Percentiles rank a stretch among this genome's conserved stretches.
Conservation (phyloP, 1,284 basidiomycete genomes). For the Porogramme epimiltina region DNA sequence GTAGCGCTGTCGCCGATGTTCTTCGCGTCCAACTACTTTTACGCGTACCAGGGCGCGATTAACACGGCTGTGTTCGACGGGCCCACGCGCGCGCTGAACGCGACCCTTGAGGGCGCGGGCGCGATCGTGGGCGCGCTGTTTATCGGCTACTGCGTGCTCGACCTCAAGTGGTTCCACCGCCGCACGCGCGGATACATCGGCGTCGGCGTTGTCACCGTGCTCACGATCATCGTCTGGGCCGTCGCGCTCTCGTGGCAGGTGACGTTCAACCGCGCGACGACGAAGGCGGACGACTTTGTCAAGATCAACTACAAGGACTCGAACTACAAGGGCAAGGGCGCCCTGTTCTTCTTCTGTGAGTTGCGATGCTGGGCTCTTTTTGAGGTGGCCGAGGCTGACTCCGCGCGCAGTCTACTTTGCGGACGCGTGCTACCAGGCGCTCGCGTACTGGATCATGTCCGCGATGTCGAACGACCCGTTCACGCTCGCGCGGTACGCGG, state of each 20-base stretch:
- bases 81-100: slow-evolving; percentile 44
- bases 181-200: slow-evolving; percentile 43
- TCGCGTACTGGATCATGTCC: slow-evolving; percentile 46
- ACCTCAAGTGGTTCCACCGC: slow-evolving; percentile 36
- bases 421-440: slow-evolving; percentile 41
- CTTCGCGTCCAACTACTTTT: slow-evolving; percentile 44
- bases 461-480: slow-evolving; percentile 46
- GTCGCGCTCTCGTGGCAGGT: slow-evolving; percentile 40
- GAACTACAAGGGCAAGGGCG: slow-evolving; percentile 35
- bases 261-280: slow-evolving; percentile 32
- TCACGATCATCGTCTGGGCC: slow-evolving; percentile 40
- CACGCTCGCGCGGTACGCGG: slow-evolving; percentile 44
- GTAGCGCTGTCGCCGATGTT: slow-evolving; percentile 42
- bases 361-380: slow-evolving; percentile 10
- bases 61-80: slow-evolving; percentile 40
- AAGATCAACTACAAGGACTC: slow-evolving; percentile 37
- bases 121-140: slow-evolving; percentile 44
- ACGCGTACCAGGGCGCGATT: slow-evolving; percentile 44
- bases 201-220: slow-evolving; percentile 34
- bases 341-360: slow-evolving; percentile 44
- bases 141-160: slow-evolving; percentile 44
- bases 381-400: background rate
- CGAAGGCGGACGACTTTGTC: slow-evolving; percentile 10
- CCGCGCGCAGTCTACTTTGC: slow-evolving; percentile 34
- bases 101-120: slow-evolving; percentile 40